Base-by-base conservation (phyloP, 169 alveolate species). In the Condylostoma magnum region DNA sequence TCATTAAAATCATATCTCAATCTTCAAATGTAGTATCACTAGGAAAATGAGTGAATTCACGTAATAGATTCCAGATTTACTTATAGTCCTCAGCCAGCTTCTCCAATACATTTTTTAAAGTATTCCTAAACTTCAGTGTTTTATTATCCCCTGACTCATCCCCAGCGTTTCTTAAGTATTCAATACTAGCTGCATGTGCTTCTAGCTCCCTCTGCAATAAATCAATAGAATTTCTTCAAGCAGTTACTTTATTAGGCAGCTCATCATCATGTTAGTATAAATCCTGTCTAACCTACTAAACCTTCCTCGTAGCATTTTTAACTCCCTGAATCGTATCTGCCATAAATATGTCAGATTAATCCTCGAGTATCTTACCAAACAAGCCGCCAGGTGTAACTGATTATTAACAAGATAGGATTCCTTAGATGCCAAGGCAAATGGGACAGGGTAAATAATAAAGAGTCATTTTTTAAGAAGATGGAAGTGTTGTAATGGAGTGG, bases 181-280 rank as follows among this genome's bases (percentile, higher is more conserved):
- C 10, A n/a, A 60, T 60, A 38, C 20, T 22, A 8, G n/a, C 6
- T n/a, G 30, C 20, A 20, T 60, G 71, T n/a, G 12, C 18, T 41
- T 60, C 71, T 10, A 60, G 58, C 27, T 60, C 71, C 43, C 71
- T 60, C 20, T 60, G 71, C 22, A 60, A 55, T 10, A 15, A n/a
- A 36, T 41, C 71, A 60, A 60, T 41, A 8, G 71, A 33, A 60
- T 33, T 36, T 25, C 71, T 12, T 31, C 71, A 60, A 1, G 37
- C 10, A 38, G 71, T 60, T 31, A 60, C 71, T n/a, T 60, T n/a
- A 12, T 52, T 31, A 38, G 71, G 36, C 2, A n/a, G 31, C 20
- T 60, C 71, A 27, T 60, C 71, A 18, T n/a, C n/a, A n/a, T n/a
- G n/a, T n/a, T n/a, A n/a, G n/a, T n/a, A n/a, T n/a, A n/a, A n/a